Evolutionary conservation across 805 yeast genomes (phyloP), one percentile per base, ranked within the genome.

Genomic region (Blastobotrys peoriensis): DNA sequence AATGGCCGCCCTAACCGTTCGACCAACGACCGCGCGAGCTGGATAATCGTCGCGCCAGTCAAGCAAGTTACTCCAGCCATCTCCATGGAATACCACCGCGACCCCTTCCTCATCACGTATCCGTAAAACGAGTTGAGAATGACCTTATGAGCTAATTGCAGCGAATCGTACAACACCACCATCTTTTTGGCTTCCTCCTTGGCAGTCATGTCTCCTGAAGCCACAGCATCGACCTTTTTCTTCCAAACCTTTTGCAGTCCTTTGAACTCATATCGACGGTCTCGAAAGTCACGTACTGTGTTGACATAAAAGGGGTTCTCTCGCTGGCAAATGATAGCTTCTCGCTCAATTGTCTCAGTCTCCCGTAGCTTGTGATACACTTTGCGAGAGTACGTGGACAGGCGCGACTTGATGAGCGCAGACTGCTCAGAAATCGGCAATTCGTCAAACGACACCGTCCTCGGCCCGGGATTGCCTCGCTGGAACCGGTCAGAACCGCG

Each of bases 51-150:
- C 0, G 98, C 96, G 43, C 99, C 99, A 0, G 98, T 93, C 40
- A 89, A 72, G 73, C 98, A 94, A 0, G 99, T 93, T 16, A 93
- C 93, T 51, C 99, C 99, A 0, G 98, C 99, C 98, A 94, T 93
- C 64, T 93, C 98, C 93, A 93, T 88, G 0, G 98, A 93, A 58
- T 89, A 93, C 99, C 99, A 93, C 48, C 99, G 75, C 0, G 98
- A 93, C 33, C 98, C 99, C 58, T 93, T 93, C 65, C 99, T 78
- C 98, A 93, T 93, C 10, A 93, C 98, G 58, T 93, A 93, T 40
- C 99, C 99, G 58, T 93, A 93, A 61, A 93, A 93, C 0, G 98
- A 91, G 60, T 93, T 93, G 57, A 93, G 73, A 66, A 93, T 93
- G 59, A 91, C 97, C 59, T 93, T 93, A 63, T 93, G 98, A 0